These are phyloP conservation scores for Sporothrix phasma DNA, from an alignment of 2,329 filamentous ascomycete genomes.

Conservation along the genomic window DNA sequence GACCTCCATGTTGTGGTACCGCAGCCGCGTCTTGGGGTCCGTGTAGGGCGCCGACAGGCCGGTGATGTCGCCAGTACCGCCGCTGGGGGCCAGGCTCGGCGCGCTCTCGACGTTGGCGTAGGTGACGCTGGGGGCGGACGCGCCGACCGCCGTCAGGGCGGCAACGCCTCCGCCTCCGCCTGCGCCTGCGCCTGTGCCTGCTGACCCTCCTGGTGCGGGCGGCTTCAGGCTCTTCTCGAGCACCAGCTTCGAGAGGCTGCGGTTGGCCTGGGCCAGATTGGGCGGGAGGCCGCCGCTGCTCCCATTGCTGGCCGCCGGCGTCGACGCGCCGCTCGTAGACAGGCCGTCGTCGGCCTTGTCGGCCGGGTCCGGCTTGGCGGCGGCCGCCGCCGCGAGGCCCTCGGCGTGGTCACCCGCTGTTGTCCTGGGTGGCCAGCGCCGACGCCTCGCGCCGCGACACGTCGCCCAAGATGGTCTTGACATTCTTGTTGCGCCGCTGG, in stretches of 20 bases:
- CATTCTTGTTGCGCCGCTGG: slow-evolving; percentile 94
- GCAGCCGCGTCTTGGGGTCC: slow-evolving; percentile 86
- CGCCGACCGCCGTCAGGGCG: slow-evolving; percentile 10
- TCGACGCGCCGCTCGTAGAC: slow-evolving; percentile 45
- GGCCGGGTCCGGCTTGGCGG: not conserved
- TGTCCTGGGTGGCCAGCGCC: slow-evolving; percentile 57
- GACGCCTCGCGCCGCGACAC: slow-evolving; percentile 84
- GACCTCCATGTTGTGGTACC: slow-evolving; percentile 89
- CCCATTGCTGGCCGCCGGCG: slow-evolving; percentile 32
- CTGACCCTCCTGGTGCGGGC: too few species aligned
- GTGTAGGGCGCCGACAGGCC: slow-evolving; percentile 84
- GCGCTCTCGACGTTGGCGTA: slow-evolving; percentile 94
- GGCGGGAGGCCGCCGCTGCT: slow-evolving; percentile 33
- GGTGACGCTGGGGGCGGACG: slow-evolving; percentile 61
- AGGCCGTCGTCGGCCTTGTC: slow-evolving; percentile 36
- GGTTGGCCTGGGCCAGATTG: slow-evolving; percentile 82
- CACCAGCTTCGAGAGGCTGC: slow-evolving; percentile 77
- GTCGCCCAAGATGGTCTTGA: slow-evolving; percentile 92
- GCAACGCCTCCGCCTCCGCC: not conserved
- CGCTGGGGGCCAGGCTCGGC: slow-evolving; percentile 73
- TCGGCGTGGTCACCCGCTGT: slow-evolving; percentile 67
- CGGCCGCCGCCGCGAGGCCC: slow-evolving; percentile 24
- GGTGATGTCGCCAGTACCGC: slow-evolving; percentile 92
- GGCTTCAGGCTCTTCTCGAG: slow-evolving; percentile 62
- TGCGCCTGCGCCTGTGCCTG: too few species aligned